Base-by-base conservation (phyloP, 2,329 filamentous ascomycete species). In the Blastomyces emzantsi region DNA sequence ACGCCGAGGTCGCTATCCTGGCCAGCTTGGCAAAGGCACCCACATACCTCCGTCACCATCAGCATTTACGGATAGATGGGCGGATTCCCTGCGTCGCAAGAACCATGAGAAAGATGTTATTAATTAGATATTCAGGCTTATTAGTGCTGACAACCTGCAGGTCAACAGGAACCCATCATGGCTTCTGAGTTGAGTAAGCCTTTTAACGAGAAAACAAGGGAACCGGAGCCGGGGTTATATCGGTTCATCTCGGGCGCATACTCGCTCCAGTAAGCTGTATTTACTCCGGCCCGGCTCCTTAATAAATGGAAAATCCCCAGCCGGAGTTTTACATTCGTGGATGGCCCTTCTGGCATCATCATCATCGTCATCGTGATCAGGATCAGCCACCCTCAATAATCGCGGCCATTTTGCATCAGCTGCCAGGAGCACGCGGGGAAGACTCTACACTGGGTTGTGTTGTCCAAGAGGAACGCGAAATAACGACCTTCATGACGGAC, bases 201-300 rank as follows among this genome's bases (percentile, higher is more conserved):
- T 11, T 39, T 13, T 8, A 25, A 51, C 58, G 43, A 51, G 58
- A 51, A 60, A 8, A n/a, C n/a, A n/a, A 60, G 22, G 15, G 58
- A 28, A 39, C 9, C 43, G 17, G 41, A 45, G 3, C 30, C 25
- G 58, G 58, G 39, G 22, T n/a, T 60, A 25, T 25, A 17, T 60
- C 58, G 43, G 58, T 51, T 60, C 43, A 49, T 30, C n/a, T 60
- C 58, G 58, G 58, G 43, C 43, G 17, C 15, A 45, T 45, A 30
- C 19, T 8, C 19, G 2, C 36, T 39, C 33, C 33, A 39, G 36
- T 39, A 36, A 22, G 54, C 9, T 25, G 36, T 22, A 30, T n/a
- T 7, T n/a, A 15, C 30, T 13, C 28, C 54, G 6, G 54, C 28
- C 54, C 54, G 54, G 28, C 36, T 56, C 13, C 19, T 33, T 39